These are phyloP conservation scores for Metschnikowia peoriensis DNA, from an alignment of 805 yeast species.

Conservation along the genomic window DNA sequence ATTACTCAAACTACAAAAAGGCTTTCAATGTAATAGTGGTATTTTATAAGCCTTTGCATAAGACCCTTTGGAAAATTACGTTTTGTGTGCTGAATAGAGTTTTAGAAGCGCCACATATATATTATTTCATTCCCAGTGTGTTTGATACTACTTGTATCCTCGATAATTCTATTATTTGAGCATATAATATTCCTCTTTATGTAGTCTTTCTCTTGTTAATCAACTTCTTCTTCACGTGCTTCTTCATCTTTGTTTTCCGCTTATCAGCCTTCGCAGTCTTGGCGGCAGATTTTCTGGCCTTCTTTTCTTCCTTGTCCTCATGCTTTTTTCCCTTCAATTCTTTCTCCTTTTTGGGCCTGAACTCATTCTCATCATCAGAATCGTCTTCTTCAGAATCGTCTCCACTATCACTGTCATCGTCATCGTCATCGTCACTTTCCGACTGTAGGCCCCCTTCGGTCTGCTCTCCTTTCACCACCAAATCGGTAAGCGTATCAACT, in stretches of 20 bases:
- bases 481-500: constrained; percentile 69
- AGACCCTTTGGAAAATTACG: too few species aligned
- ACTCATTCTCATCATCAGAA: constrained; percentile 18
- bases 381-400: constrained; percentile 33
- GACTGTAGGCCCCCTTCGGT: constrained; percentile 13
- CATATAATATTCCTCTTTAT: not conserved
- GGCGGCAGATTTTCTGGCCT: constrained; percentile 69
- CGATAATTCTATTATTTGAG: too few species aligned
- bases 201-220: constrained; percentile 44
- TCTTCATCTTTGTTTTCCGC: constrained; percentile 78
- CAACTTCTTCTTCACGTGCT: constrained; percentile 75
- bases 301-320: constrained; percentile 77
- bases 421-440: constrained; percentile 30
- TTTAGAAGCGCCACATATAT: too few species aligned
- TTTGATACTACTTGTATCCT: too few species aligned
- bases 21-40: too few species aligned
- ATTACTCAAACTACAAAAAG: too few species aligned
- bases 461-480: constrained; percentile 38
- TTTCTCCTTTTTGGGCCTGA: constrained; percentile 23
- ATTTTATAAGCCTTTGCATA: too few species aligned
- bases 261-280: constrained; percentile 77
- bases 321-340: constrained; percentile 67
- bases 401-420: constrained; percentile 23
- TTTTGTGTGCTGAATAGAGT: too few species aligned
- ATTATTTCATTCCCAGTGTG: too few species aligned